phyloP scores from a whole-genome alignment of 2,329 filamentous ascomycete genomes.

The Aspergillus fructus region DNA sequence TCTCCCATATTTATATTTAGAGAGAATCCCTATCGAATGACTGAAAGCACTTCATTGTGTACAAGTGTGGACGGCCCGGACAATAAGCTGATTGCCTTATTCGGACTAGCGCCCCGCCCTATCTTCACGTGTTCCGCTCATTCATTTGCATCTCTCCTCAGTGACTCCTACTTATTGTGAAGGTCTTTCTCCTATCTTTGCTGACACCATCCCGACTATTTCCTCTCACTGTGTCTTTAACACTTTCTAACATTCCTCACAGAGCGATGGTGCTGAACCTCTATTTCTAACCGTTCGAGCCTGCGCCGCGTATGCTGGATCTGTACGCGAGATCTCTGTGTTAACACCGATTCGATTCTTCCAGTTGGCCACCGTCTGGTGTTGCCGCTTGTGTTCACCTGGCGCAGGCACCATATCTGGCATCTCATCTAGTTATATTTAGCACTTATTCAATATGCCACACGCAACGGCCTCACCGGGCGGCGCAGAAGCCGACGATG shows the following conservation, averaged over 20 bases:
- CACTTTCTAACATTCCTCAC: not conserved
- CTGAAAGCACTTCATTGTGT: not conserved
- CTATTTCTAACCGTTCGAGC: not conserved
- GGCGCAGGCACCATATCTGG: not conserved
- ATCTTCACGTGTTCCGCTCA: slow-evolving; percentile 5
- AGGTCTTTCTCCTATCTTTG: not conserved
- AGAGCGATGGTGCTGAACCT: not conserved
- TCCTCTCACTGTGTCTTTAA: not conserved
- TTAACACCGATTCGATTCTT: not conserved
- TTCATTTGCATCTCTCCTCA: not conserved
- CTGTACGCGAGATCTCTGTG: slow-evolving; percentile 3
- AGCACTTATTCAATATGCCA: slow-evolving; percentile 32
- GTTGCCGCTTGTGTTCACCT: not conserved
- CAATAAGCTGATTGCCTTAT: slow-evolving; percentile 9
- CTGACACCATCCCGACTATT: not conserved
- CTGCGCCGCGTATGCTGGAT: slow-evolving; percentile 1
- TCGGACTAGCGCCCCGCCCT: slow-evolving; percentile 1
- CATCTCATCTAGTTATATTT: not conserved
- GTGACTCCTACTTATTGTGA: not conserved
- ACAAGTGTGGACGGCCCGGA: not conserved
- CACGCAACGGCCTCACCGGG: slow-evolving; percentile 31
- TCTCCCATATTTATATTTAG: not conserved
- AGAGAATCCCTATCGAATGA: not conserved
- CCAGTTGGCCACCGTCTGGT: not conserved
- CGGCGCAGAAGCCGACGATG: slow-evolving; percentile 32